A percentile compares a stretch with the other conserved stretches of the same genome.
These are phyloP conservation scores for Cercophora sp. DNA, from an alignment of 495 filamentous ascomycete genomes.

Conservation along the genomic window DNA sequence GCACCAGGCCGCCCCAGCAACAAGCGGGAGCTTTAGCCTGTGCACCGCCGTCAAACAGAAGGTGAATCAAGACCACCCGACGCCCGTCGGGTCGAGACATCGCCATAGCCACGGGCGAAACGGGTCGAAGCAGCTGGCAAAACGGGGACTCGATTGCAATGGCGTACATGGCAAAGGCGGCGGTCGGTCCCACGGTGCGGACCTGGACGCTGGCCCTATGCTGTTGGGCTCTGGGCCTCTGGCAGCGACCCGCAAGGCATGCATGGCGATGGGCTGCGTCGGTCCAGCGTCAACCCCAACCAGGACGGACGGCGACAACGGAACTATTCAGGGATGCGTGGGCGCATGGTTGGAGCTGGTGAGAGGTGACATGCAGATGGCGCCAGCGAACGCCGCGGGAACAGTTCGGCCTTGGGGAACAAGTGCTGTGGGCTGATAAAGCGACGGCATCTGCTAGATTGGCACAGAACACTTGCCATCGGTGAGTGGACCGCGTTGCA, in stretches of 20 bases:
- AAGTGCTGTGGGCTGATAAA: slow-evolving; percentile 4
- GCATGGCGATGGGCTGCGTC: too few relatives aligned
- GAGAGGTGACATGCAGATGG: too few relatives aligned
- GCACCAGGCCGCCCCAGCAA: not conserved
- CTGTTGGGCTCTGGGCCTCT: too few relatives aligned
- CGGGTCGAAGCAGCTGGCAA: not conserved
- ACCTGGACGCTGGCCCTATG: too few relatives aligned
- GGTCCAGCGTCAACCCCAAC: too few relatives aligned
- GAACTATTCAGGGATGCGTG: too few relatives aligned
- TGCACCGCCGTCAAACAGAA: slow-evolving; percentile 14
- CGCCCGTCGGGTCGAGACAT: slow-evolving; percentile 11
- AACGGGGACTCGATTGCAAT: too few relatives aligned
- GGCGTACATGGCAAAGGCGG: too few relatives aligned
- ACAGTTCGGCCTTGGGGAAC: not conserved
- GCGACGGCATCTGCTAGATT: slow-evolving; percentile 6
- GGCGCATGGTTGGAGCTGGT: too few relatives aligned
- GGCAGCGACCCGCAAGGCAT: too few relatives aligned
- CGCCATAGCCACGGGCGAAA: slow-evolving; percentile 3
- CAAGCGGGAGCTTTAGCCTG: slow-evolving; percentile 8
- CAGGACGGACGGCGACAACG: too few relatives aligned
- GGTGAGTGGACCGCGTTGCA: slow-evolving; percentile 2
- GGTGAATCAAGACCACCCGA: slow-evolving; percentile 11
- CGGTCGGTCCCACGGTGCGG: too few relatives aligned
- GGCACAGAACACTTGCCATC: not conserved
- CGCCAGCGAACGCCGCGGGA: not conserved